Conservation (phyloP, 2,329 filamentous ascomycete genomes). For the Colletotrichum ledebouriae region DNA sequence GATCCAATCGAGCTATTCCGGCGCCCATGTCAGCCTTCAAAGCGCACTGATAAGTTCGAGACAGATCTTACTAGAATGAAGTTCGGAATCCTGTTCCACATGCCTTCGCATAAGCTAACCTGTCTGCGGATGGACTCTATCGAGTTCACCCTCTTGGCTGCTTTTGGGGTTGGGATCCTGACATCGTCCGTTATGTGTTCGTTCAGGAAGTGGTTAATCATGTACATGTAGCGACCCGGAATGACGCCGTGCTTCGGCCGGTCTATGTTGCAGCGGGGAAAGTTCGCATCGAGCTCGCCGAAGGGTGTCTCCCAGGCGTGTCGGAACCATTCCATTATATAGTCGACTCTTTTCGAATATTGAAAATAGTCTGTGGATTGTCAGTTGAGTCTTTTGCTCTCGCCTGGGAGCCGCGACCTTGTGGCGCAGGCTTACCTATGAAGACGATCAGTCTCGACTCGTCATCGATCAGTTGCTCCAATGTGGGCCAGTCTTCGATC, state of each 20-base stretch:
- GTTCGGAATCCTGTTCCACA: not conserved
- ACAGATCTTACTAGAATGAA: not conserved
- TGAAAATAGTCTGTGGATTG: no score
- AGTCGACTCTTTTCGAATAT: not conserved
- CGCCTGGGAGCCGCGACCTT: no score
- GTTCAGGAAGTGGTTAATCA: conserved; percentile 4
- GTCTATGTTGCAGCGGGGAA: not conserved
- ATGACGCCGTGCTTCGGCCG: not conserved
- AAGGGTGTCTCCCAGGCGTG: conserved; percentile 3
- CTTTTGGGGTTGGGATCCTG: not conserved
- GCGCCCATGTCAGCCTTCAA: not conserved
- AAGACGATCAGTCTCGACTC: not conserved
- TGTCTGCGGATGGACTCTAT: conserved; percentile 3
- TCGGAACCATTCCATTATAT: not conserved
- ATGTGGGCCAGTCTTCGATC: not conserved
- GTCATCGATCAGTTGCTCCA: not conserved
- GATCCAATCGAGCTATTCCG: not conserved
- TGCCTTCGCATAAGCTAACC: not conserved
- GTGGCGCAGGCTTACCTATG: not conserved
- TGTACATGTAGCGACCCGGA: not conserved
- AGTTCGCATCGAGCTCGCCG: not conserved
- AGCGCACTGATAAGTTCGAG: not conserved
- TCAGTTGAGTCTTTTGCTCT: no score
- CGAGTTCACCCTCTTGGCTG: not conserved
- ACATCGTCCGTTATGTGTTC: not conserved